A percentile compares a stretch with the other conserved stretches of the same genome.
These are phyloP conservation scores for Colletotrichum falcatum DNA, from an alignment of 2,329 filamentous ascomycete genomes.

Conservation along the genomic window DNA sequence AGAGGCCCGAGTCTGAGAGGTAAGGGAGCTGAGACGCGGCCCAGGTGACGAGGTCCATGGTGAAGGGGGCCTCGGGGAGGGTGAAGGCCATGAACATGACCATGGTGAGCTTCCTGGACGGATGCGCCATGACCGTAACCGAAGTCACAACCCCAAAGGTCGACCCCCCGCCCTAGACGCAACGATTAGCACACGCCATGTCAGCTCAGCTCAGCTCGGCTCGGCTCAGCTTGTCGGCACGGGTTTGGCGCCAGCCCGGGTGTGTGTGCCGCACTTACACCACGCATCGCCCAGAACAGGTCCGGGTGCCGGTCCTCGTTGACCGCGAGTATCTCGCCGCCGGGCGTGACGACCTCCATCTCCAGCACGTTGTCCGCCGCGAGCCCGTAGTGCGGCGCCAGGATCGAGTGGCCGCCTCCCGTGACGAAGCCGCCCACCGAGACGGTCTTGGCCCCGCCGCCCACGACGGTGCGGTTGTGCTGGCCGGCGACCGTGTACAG, in stretches of 20 bases:
- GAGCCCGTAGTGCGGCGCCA: constrained; percentile 67
- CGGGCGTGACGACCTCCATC: constrained; percentile 66
- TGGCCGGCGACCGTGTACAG: constrained; percentile 59
- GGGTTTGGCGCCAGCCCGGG: background rate
- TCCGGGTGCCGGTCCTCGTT: constrained; percentile 67
- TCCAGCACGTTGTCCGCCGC: constrained; percentile 72
- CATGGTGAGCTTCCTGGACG: constrained; percentile 48
- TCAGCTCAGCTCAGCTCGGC: too few relatives aligned
- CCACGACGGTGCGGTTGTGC: constrained; percentile 63
- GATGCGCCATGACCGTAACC: constrained; percentile 65
- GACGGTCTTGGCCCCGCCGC: constrained; percentile 67
- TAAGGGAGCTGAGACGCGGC: constrained; percentile 59
- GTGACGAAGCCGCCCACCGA: constrained; percentile 71
- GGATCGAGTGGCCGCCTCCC: constrained; percentile 69
- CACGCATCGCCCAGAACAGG: constrained; percentile 73
- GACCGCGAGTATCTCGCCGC: constrained; percentile 61
- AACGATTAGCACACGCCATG: background rate
- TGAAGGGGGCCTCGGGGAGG: constrained; percentile 50
- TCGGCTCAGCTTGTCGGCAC: too few relatives aligned
- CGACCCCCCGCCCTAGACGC: constrained; percentile 64
- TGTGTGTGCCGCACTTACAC: constrained; percentile 54
- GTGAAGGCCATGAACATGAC: constrained; percentile 41
- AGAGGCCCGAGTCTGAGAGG: constrained; percentile 63
- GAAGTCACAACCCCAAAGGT: constrained; percentile 72
- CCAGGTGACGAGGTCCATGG: constrained; percentile 60